Conservation (phyloP, 2,329 filamentous ascomycete genomes). For the Ascochyta viciae-villosae region DNA sequence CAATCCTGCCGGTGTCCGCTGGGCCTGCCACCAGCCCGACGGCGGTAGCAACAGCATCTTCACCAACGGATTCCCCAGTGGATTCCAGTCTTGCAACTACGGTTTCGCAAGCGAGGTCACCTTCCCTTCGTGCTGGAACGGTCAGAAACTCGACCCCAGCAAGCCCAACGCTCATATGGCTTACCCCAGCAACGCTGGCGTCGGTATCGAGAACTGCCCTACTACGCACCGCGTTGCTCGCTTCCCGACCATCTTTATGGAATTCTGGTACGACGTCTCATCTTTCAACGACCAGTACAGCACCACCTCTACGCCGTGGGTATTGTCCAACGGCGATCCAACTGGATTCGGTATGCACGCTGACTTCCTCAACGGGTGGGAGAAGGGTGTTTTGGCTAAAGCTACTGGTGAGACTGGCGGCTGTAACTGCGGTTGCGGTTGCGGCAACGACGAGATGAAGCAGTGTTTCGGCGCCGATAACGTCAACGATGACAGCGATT, state of each 20-base stretch:
- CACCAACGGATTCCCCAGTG: slow-evolving; percentile 45
- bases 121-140: slow-evolving; percentile 50
- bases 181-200: slow-evolving; percentile 44
- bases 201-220: slow-evolving; percentile 45
- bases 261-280: slow-evolving; percentile 50
- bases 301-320: slow-evolving; percentile 41
- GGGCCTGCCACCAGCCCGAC: slow-evolving; percentile 41
- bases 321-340: slow-evolving; percentile 47
- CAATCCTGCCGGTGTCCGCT: slow-evolving; percentile 41
- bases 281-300: slow-evolving; percentile 44
- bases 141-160: slow-evolving; percentile 40
- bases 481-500: slow-evolving; percentile 43
- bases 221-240: slow-evolving; percentile 38
- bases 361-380: slow-evolving; percentile 50
- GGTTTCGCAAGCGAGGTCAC: slow-evolving; percentile 46
- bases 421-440: slow-evolving; percentile 49
- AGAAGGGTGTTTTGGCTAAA: slow-evolving; percentile 46
- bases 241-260: slow-evolving; percentile 50
- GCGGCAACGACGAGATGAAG: slow-evolving; percentile 45
- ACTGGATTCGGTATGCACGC: slow-evolving; percentile 49
- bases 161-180: slow-evolving; percentile 48
- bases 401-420: slow-evolving; percentile 42
- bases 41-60: slow-evolving; percentile 35
- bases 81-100: slow-evolving; percentile 47
- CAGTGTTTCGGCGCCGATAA: slow-evolving; percentile 46